Evolutionary conservation across 75 land plant genomes (phyloP).

Genomic region (Pinus tabuliformis): DNA sequence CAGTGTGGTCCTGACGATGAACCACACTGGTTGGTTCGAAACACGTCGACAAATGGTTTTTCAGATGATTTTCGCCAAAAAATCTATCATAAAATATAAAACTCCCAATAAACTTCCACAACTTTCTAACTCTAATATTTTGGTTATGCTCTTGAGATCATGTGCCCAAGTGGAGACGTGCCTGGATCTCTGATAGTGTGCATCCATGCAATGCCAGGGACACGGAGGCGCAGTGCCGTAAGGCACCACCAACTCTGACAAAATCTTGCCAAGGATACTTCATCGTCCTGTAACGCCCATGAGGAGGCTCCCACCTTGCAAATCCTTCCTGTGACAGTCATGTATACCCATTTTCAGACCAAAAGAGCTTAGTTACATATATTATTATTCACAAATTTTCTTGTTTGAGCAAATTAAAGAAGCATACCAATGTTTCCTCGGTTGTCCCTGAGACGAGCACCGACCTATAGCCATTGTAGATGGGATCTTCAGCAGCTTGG

Average conservation of each 20-base stretch:
- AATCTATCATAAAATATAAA: conserved; percentile 21
- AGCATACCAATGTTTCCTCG: conserved; percentile 56
- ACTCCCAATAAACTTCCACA: too few species aligned
- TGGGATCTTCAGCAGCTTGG: conserved; percentile 52
- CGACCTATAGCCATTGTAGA: conserved; percentile 59
- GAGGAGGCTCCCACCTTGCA: conserved; percentile 31
- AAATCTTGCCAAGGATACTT: conserved; percentile 21
- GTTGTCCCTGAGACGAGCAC: conserved; percentile 48
- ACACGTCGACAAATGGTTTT: too few species aligned
- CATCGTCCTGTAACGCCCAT: conserved; percentile 13
- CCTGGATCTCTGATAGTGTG: conserved; percentile 17
- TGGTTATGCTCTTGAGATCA: too few species aligned
- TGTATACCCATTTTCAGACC: too few species aligned
- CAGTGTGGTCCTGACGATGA: too few species aligned
- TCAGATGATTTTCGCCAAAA: too few species aligned
- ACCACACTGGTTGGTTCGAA: too few species aligned
- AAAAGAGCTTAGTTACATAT: neutral
- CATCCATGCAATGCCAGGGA: conserved; percentile 18
- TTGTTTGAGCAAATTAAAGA: neutral
- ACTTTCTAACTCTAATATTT: too few species aligned
- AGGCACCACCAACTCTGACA: conserved; percentile 13
- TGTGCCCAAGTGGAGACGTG: neutral
- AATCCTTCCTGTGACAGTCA: conserved; percentile 9
- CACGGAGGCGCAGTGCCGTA: conserved; percentile 15
- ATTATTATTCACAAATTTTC: neutral